These are phyloP conservation scores for Vigna unguiculata DNA, from an alignment of 306 rosid genomes.

Conservation along the genomic window DNA sequence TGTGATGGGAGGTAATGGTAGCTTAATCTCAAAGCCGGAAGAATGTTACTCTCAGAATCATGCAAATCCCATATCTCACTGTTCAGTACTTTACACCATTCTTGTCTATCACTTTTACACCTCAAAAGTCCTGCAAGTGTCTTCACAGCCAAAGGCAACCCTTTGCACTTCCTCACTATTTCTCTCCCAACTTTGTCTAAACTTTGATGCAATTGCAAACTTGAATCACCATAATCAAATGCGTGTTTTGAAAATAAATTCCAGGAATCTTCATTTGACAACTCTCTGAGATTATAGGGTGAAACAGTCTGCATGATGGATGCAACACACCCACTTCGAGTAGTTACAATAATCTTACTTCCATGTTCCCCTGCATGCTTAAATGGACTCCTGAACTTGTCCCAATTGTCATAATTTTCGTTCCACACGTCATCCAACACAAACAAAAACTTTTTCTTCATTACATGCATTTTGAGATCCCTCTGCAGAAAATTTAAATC, in stretches of 20 bases:
- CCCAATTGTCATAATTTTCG: constrained; percentile 51
- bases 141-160: constrained; percentile 55
- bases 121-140: constrained; percentile 55
- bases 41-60: constrained; percentile 45
- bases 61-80: constrained; percentile 57
- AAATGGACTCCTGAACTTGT: constrained; percentile 47
- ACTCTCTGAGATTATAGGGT: constrained; percentile 40
- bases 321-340: constrained; percentile 45
- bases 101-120: constrained; percentile 40
- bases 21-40: constrained; percentile 57
- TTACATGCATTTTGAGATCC: constrained; percentile 21
- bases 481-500: constrained; percentile 52
- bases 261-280: constrained; percentile 50
- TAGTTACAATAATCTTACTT: constrained; percentile 53
- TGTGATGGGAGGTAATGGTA: constrained; percentile 55
- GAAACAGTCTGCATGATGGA: constrained; percentile 51
- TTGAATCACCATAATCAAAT: constrained; percentile 35
- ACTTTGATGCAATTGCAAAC: constrained; percentile 11
- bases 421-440: constrained; percentile 68
- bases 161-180: constrained; percentile 52
- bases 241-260: constrained; percentile 52
- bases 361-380: constrained; percentile 47
- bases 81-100: constrained; percentile 48
- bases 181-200: constrained; percentile 43
- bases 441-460: constrained; percentile 47